These are phyloP conservation scores for Sporobolomyces phaffii DNA, from an alignment of 768 basidiomycete species.

Conservation along the genomic window DNA sequence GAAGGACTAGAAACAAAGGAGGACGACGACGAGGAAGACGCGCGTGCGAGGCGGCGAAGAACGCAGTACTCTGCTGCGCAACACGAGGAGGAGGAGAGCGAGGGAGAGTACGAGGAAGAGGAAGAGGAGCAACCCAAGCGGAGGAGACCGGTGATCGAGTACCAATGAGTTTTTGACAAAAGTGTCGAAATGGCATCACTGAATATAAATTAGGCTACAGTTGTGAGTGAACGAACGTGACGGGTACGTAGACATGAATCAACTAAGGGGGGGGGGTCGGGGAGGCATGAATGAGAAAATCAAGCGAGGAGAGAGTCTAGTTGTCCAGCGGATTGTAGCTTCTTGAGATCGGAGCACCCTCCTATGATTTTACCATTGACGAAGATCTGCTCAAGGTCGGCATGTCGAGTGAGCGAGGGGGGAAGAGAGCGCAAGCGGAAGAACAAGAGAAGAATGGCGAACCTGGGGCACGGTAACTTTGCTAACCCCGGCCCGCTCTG, in stretches of 20 bases:
- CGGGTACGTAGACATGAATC: no score
- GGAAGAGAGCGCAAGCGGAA: neutral
- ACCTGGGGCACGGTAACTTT: constrained; percentile 41
- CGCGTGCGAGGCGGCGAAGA: neutral
- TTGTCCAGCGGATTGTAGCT: constrained; percentile 30
- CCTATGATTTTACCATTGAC: constrained; percentile 38
- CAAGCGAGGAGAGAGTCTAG: constrained; percentile 30
- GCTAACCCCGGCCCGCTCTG: constrained; percentile 1
- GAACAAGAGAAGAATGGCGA: neutral
- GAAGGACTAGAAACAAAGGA: constrained; percentile 35
- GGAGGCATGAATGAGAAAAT: neutral
- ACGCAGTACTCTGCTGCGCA: neutral
- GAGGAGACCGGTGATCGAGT: constrained; percentile 31
- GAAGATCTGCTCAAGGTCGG: constrained; percentile 32
- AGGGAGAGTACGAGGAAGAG: constrained; percentile 23
- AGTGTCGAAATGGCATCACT: neutral
- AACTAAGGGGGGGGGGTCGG: no score
- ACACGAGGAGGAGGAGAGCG: neutral
- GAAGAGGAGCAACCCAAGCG: neutral
- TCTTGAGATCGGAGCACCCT: constrained; percentile 37
- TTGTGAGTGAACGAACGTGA: no score
- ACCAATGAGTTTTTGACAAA: constrained; percentile 10
- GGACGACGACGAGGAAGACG: neutral
- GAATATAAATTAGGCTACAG: no score
- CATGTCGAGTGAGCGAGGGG: accelerated